phyloP scores from a whole-genome alignment of 1,284 basidiomycete species.

The Ustilago esculenta region DNA sequence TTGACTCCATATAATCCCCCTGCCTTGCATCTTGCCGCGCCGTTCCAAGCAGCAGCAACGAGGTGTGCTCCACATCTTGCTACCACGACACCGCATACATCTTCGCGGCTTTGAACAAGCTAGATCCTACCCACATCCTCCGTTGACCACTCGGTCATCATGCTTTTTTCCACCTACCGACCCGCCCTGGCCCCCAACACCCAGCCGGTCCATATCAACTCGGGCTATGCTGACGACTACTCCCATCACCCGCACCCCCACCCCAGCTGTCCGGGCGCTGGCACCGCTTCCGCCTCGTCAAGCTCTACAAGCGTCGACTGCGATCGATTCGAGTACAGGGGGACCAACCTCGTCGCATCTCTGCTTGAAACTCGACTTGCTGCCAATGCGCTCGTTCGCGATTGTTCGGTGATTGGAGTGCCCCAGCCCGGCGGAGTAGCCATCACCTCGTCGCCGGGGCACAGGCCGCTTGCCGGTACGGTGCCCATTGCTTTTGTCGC shows the following conservation, averaged over 20 bases:
- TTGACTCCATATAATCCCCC: no score
- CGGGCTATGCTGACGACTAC: slow-evolving; percentile 6
- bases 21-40: no score
- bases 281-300: slow-evolving; percentile 1
- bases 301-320: neutral
- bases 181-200: slow-evolving; percentile 5
- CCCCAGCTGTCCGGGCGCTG: neutral
- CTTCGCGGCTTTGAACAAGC: no score
- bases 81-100: no score
- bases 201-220: slow-evolving; percentile 4
- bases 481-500: slow-evolving; percentile 30
- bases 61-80: no score
- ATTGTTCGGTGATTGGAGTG: slow-evolving; percentile 38
- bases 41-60: no score
- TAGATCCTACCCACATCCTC: neutral
- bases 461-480: neutral
- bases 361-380: slow-evolving; percentile 22
- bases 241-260: slow-evolving; percentile 1
- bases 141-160: no score
- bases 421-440: slow-evolving; percentile 17
- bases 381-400: slow-evolving; percentile 29
- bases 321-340: slow-evolving; percentile 32
- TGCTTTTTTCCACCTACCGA: slow-evolving; percentile 28
- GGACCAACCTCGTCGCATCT: slow-evolving; percentile 11
- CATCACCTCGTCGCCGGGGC: slow-evolving; percentile 5